Evolutionary conservation across 1,284 basidiomycete genomes (phyloP).

Genomic region (Ustilago lituana): DNA sequence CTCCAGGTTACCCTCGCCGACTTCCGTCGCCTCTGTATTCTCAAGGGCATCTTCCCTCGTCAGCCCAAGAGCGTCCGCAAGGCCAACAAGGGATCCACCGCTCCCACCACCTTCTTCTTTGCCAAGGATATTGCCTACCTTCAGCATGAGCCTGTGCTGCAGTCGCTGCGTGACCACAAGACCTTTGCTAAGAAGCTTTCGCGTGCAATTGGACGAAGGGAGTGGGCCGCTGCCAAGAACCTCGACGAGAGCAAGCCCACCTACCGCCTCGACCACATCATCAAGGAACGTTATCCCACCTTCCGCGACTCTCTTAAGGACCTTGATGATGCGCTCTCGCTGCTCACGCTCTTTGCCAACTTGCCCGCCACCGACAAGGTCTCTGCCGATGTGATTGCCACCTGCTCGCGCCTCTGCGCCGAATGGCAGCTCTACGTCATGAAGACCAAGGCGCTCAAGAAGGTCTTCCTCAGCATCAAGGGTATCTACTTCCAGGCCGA

Average conservation of each 20-base stretch:
- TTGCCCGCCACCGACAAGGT: constrained; percentile 75
- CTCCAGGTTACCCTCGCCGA: constrained; percentile 96
- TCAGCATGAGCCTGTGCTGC: constrained; percentile 95
- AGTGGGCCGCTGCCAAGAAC: constrained; percentile 94
- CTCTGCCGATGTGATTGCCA: constrained; percentile 84
- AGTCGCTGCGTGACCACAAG: constrained; percentile 95
- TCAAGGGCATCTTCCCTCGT: constrained; percentile 98
- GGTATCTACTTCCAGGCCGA: constrained; percentile 98
- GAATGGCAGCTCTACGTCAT: constrained; percentile 87
- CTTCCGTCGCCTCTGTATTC: constrained; percentile 94
- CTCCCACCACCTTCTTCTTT: constrained; percentile 97
- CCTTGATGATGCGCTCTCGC: constrained; percentile 95
- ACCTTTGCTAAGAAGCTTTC: constrained; percentile 97
- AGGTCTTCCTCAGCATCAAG: constrained; percentile 96
- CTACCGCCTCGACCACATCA: constrained; percentile 84
- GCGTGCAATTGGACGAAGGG: constrained; percentile 87
- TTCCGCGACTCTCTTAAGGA: constrained; percentile 95
- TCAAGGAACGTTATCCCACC: constrained; percentile 98
- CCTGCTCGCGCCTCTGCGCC: constrained; percentile 80
- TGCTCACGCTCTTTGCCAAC: constrained; percentile 84
- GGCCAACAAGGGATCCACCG: constrained; percentile 97
- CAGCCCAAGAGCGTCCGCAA: constrained; percentile 91
- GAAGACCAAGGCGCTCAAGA: constrained; percentile 84
- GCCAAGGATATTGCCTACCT: constrained; percentile 98
- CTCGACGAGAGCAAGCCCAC: constrained; percentile 82